Evolutionary conservation across 2,329 filamentous ascomycete species (phyloP), one percentile per base, ranked within the genome.

Genomic region (Pseudovirgaria hyperparasitica): DNA sequence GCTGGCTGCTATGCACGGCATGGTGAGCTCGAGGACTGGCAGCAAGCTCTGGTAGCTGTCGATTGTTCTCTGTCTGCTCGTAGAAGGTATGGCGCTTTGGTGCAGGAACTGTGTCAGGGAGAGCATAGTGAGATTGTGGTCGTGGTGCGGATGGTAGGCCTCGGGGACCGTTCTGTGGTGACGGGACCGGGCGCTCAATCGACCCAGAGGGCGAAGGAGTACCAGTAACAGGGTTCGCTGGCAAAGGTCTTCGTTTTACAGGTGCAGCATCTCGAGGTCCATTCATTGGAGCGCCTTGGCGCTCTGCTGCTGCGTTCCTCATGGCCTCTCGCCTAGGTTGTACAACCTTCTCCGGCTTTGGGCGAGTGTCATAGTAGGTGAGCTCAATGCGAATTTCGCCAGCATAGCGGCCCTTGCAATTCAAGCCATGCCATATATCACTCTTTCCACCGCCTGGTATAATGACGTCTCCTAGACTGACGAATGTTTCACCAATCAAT

Each of bases 311-410:
- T 31, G 14, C 31, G 19, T 28, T 36, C 30, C 38, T 57, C 13
- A 52, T 16, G 28, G 36, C 37, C 34, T 45, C 42, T 57, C 71
- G 32, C 67, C 58, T 46, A 39, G 70, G 76, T 34, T 71, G 65
- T 16, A 52, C 55, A 6, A 65, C 58, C 55, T 79, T 85, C 33
- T 92, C 82, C 9, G 69, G 67, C 55, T 90, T 90, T 12, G 84
- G 80, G 15, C 87, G 70, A 30, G 70, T 76, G 52, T 98, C 90
- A 62, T 96, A 98, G 58, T 80, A 98, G 22, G 90, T 98, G 56
- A 94, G 76, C 57, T 98, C 90, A 37, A 98, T 77, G 39, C 87
- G 72, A 37, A 98, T 76, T 53, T 96, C 87, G 29, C 90, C 90
- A 5, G 90, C 87, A 45, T 96, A 98, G 63, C 93, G 93, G 36